A percentile compares a stretch with the other conserved stretches of the same genome.
Evolutionary conservation across 2,329 filamentous ascomycete species (phyloP).

Genomic region (Fusarium veterinarium): DNA sequence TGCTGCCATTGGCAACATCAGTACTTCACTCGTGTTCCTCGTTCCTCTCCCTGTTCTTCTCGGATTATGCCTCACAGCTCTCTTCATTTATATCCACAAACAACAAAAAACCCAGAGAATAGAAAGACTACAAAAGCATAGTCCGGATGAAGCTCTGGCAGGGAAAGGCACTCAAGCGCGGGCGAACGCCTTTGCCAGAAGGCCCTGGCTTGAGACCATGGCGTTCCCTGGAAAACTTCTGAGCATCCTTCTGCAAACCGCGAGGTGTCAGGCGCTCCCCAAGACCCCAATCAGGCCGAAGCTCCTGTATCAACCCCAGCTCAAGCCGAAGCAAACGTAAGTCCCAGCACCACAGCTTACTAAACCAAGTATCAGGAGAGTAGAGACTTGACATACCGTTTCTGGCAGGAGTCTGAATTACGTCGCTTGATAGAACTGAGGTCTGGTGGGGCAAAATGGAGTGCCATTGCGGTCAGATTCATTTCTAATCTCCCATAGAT

Average conservation of each 20-base stretch:
- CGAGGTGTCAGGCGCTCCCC: neutral
- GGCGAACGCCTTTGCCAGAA: neutral
- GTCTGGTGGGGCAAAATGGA: neutral
- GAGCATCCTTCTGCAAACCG: fast-evolving
- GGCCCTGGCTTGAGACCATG: neutral
- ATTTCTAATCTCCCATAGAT: neutral
- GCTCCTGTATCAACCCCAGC: neutral
- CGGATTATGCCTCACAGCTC: too few species aligned
- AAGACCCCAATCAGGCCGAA: neutral
- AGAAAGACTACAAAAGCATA: neutral
- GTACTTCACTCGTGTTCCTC: neutral
- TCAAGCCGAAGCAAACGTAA: neutral
- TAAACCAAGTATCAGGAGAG: neutral
- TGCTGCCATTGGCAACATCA: neutral
- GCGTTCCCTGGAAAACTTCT: too few species aligned
- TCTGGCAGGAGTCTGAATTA: neutral
- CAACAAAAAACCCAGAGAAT: neutral
- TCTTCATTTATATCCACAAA: neutral
- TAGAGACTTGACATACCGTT: neutral
- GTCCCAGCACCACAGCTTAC: too few species aligned
- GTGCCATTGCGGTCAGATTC: neutral
- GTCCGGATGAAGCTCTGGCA: neutral
- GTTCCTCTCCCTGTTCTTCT: neutral
- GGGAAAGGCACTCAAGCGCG: neutral
- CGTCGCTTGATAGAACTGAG: neutral